phyloP scores from a whole-genome alignment of 345 rosid species.

The Brassica cretica region DNA sequence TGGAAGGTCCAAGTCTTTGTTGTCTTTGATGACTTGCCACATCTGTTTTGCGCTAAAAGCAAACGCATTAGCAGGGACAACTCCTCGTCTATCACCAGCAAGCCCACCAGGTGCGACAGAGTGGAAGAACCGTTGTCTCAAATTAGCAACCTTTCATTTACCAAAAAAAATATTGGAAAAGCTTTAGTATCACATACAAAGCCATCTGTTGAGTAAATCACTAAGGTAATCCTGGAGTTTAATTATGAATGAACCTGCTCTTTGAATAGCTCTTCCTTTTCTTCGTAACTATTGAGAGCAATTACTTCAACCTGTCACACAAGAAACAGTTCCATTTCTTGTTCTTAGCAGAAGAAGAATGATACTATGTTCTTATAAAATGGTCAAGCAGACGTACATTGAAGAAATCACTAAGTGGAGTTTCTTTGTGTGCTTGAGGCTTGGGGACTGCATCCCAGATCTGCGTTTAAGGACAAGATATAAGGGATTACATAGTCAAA shows the following conservation, averaged over 20 bases:
- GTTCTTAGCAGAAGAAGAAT: conserved; percentile 12
- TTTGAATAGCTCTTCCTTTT: conserved; percentile 90
- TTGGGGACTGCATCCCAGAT: conserved; percentile 97
- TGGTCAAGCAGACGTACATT: conserved; percentile 54
- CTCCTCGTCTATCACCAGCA: conserved; percentile 98
- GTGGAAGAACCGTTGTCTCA: conserved; percentile 84
- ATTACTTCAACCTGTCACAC: conserved; percentile 84
- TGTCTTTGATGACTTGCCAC: conserved; percentile 95
- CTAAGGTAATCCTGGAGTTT: conserved; percentile 18
- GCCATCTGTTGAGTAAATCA: conserved; percentile 17
- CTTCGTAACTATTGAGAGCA: conserved; percentile 97
- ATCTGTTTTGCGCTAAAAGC: conserved; percentile 88
- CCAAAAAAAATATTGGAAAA: conserved; percentile 18
- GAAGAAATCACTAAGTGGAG: conserved; percentile 94
- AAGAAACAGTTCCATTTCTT: conserved; percentile 19
- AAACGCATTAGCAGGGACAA: conserved; percentile 97
- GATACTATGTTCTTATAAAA: conserved; percentile 21
- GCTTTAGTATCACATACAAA: not conserved
- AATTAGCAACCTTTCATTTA: conserved; percentile 66
- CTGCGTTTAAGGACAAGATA: conserved; percentile 46
- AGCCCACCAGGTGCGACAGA: conserved; percentile 98
- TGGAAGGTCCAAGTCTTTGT: conserved; percentile 97
- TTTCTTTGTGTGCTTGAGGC: conserved; percentile 90
- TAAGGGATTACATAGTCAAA: conserved; percentile 27
- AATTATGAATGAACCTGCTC: conserved; percentile 71